Percentiles rank a stretch among this genome's conserved stretches.
phyloP scores from a whole-genome alignment of 139 green algal species.

The Dunaliella primolecta region DNA sequence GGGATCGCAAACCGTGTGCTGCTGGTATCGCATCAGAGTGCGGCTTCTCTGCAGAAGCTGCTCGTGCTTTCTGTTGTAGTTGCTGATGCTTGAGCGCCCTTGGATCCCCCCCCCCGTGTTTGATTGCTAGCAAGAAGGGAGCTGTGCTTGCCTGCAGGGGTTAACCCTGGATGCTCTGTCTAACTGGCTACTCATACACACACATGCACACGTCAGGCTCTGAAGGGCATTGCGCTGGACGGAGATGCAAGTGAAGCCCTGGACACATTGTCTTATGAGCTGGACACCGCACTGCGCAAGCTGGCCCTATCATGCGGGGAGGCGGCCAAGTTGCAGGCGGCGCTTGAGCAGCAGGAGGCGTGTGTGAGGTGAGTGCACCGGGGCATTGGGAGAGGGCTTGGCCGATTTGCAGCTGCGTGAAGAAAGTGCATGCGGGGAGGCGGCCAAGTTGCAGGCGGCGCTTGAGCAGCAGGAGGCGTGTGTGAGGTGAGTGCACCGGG shows the following conservation, averaged over 20 bases:
- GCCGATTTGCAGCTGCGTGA: too few relatives aligned
- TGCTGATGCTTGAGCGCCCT: too few relatives aligned
- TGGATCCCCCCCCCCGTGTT: too few relatives aligned
- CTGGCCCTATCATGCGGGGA: not conserved
- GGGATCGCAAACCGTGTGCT: too few relatives aligned
- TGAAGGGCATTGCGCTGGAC: not conserved
- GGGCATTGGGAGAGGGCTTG: too few relatives aligned
- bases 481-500: constrained; percentile 9
- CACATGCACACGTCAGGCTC: not conserved
- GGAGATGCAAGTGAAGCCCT: not conserved
- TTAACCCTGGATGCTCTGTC: too few relatives aligned
- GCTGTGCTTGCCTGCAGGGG: too few relatives aligned
- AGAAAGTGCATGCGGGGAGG: not conserved
- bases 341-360: not conserved
- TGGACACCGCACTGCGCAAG: constrained; percentile 22
- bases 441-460: not conserved
- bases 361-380: constrained; percentile 10
- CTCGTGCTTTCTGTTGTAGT: too few relatives aligned
- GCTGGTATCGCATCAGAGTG: too few relatives aligned
- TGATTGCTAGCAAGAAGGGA: too few relatives aligned
- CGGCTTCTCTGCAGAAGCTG: too few relatives aligned
- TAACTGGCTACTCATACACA: too few relatives aligned
- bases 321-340: not conserved
- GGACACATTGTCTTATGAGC: constrained; percentile 12
- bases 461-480: not conserved